Evolutionary conservation across 2,329 filamentous ascomycete species (phyloP).

Genomic region (Colletotrichum abscissum): DNA sequence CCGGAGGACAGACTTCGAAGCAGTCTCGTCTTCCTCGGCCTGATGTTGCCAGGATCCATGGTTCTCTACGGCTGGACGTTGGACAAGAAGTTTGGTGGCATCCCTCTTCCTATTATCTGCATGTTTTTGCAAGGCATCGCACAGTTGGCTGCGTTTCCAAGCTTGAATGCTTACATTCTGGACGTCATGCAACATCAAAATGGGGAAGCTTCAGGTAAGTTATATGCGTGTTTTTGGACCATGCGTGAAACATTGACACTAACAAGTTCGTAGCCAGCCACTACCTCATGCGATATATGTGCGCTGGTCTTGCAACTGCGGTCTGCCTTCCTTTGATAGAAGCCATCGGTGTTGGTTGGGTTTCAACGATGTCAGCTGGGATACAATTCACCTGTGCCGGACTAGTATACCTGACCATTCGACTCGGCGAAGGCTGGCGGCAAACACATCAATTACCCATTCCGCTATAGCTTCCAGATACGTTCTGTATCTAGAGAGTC

Average conservation of each 20-base stretch:
- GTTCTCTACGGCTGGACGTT: conserved; percentile 70
- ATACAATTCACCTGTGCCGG: conserved; percentile 4
- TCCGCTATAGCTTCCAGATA: neutral
- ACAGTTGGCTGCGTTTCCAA: conserved; percentile 81
- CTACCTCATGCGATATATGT: conserved; percentile 81
- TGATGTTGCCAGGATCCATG: conserved; percentile 71
- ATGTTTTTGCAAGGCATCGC: conserved; percentile 82
- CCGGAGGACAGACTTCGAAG: conserved; percentile 76
- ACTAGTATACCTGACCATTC: neutral
- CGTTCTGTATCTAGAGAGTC: neutral
- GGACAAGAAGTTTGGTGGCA: conserved; percentile 60
- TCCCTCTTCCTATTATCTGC: conserved; percentile 73
- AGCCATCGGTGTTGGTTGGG: conserved; percentile 82
- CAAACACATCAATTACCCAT: neutral
- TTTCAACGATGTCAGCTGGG: conserved; percentile 70
- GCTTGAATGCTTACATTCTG: conserved; percentile 82
- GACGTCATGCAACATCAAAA: conserved; percentile 75
- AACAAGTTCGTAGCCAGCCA: conserved; percentile 74
- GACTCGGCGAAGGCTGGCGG: neutral
- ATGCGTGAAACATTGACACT: too few relatives aligned
- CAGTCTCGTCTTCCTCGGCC: conserved; percentile 65
- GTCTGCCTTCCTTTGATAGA: conserved; percentile 79
- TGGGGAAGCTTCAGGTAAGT: neutral
- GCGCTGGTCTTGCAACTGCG: conserved; percentile 77
- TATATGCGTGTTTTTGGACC: neutral